Percentiles rank a stretch among this genome's conserved stretches.
Conservation (phyloP, 192 early-diverging fungal species). For the Coemansia aciculifera region DNA sequence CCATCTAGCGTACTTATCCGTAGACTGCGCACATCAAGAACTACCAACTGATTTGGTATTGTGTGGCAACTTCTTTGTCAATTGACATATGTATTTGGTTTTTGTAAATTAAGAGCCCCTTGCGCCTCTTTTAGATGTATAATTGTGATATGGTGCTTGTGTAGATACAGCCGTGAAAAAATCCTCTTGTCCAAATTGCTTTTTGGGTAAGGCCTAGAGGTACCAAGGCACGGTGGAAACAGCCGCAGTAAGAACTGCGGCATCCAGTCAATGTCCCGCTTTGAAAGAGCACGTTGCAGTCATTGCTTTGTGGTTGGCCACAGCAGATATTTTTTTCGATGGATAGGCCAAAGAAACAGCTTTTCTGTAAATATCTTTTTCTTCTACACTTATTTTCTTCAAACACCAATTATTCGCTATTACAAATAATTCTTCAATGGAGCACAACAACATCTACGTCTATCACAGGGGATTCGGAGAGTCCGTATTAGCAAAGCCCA, state of each 20-base stretch:
- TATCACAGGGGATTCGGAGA: neutral
- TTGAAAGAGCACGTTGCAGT: neutral
- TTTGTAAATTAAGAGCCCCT: no score
- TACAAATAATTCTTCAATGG: neutral
- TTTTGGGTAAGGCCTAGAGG: no score
- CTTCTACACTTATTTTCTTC: neutral
- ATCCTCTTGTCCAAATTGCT: no score
- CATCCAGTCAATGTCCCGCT: neutral
- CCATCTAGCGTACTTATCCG: neutral
- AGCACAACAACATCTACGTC: conserved; percentile 2
- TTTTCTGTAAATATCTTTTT: neutral
- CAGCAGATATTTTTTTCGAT: neutral
- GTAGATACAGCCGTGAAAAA: no score
- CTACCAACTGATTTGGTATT: neutral
- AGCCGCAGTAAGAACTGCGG: neutral
- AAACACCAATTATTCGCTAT: neutral
- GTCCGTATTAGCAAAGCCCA: neutral
- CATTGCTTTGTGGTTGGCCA: neutral
- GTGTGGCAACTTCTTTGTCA: neutral
- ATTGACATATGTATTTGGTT: neutral
- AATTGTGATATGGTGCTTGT: no score
- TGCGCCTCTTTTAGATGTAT: no score
- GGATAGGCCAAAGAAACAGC: neutral
- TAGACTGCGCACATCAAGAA: neutral
- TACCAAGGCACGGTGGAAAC: no score